Percentiles rank a stretch among this genome's conserved stretches.
phyloP scores from a whole-genome alignment of 2,329 filamentous ascomycete species.

The Pseudogymnoascus sp. region DNA sequence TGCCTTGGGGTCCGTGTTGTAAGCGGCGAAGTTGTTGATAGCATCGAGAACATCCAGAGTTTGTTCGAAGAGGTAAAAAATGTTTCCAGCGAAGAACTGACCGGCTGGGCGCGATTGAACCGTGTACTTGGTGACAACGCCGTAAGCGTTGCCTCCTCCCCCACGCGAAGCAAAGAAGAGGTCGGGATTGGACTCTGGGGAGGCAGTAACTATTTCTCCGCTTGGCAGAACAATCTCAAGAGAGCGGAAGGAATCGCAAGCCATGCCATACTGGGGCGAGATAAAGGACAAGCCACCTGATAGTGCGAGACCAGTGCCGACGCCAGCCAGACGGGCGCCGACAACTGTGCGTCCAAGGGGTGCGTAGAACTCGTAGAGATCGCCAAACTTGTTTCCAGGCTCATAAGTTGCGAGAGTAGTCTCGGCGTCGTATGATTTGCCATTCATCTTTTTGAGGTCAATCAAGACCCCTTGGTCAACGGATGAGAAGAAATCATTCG shows the following conservation, averaged over 20 bases:
- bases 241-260: conserved; percentile 42
- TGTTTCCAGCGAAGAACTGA: conserved; percentile 27
- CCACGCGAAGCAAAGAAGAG: conserved; percentile 33
- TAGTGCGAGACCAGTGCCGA: background rate
- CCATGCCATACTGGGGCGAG: conserved; percentile 40
- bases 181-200: conserved; percentile 26
- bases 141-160: conserved; percentile 24
- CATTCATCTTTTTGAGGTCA: background rate
- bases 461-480: conserved; percentile 6
- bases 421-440: conserved; percentile 10
- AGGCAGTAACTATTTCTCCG: conserved; percentile 26
- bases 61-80: conserved; percentile 27
- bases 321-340: background rate
- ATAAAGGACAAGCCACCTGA: conserved; percentile 36
- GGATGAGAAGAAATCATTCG: conserved; percentile 1
- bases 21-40: conserved; percentile 28
- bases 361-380: background rate
- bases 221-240: conserved; percentile 31
- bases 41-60: conserved; percentile 27
- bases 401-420: conserved; percentile 26
- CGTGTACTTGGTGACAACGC: conserved; percentile 24
- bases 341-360: conserved; percentile 2
- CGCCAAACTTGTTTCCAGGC: conserved; percentile 23
- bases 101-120: conserved; percentile 28
- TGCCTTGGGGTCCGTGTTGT: conserved; percentile 33